Conservation (phyloP, 441 rosid species). For the Pelargonium citronellum region DNA sequence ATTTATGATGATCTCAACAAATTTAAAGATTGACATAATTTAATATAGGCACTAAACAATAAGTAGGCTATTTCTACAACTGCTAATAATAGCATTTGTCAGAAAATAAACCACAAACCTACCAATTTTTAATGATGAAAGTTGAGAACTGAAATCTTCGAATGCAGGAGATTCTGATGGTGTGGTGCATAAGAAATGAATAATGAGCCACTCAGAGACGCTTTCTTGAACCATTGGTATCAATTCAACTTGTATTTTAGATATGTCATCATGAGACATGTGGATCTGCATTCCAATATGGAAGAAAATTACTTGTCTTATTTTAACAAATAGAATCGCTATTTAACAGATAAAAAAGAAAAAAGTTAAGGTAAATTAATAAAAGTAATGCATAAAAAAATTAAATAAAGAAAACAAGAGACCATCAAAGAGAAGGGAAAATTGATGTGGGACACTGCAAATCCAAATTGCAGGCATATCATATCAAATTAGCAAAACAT, state of each 20-base stretch:
- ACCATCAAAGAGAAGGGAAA: not conserved
- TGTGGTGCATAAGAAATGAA: conserved; percentile 61
- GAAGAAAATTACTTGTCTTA: conserved; percentile 8
- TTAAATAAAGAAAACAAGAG: not conserved
- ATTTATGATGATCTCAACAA: not conserved
- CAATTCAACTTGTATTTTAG: conserved; percentile 74
- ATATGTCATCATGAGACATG: conserved; percentile 61
- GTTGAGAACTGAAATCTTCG: conserved; percentile 91
- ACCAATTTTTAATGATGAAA: conserved; percentile 87
- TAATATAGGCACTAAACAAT: not conserved
- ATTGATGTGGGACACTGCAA: not conserved
- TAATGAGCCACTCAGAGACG: conserved; percentile 77
- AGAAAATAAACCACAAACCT: conserved; percentile 24
- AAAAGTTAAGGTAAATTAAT: not conserved
- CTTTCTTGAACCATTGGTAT: conserved; percentile 87
- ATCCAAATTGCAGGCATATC: not conserved
- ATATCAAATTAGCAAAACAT: not conserved
- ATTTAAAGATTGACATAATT: not conserved
- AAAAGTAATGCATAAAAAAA: not conserved
- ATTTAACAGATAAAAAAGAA: not conserved
- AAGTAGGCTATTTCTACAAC: not conserved
- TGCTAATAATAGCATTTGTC: not conserved
- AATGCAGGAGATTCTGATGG: conserved; percentile 69
- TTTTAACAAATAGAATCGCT: not conserved
- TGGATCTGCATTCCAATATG: conserved; percentile 48